A percentile compares a stretch with the other conserved stretches of the same genome.
Conservation (phyloP, 495 filamentous ascomycete species). For the Pyronema domesticum region DNA sequence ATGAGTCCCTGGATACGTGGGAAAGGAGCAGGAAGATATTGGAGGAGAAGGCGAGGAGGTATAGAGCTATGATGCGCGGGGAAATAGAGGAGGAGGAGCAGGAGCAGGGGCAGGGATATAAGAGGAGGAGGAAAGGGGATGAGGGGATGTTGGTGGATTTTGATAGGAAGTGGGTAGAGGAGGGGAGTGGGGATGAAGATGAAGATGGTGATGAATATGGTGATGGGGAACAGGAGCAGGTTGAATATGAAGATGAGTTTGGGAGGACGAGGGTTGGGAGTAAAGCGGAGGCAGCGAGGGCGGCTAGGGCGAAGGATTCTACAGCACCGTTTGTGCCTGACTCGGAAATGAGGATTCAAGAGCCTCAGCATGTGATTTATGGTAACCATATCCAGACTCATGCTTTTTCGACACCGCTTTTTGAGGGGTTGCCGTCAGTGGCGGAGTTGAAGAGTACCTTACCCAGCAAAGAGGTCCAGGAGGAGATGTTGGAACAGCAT, state of each 20-base stretch:
- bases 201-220: slow-evolving; percentile 26
- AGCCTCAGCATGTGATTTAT: slow-evolving; percentile 56
- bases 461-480: slow-evolving; percentile 27
- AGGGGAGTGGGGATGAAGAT: slow-evolving; percentile 22
- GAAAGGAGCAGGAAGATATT: slow-evolving; percentile 47
- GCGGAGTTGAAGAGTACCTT: slow-evolving; percentile 2
- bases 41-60: slow-evolving; percentile 71
- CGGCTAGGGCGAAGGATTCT: slow-evolving; percentile 29
- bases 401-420: slow-evolving; percentile 47
- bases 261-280: slow-evolving; percentile 58
- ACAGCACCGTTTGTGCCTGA: too few relatives aligned
- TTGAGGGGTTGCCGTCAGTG: slow-evolving; percentile 7
- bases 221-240: slow-evolving; percentile 37
- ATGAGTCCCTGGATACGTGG: not conserved
- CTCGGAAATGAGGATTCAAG: slow-evolving; percentile 19
- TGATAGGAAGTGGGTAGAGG: slow-evolving; percentile 80
- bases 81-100: too few relatives aligned
- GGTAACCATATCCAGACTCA: slow-evolving; percentile 64
- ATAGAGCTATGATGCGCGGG: slow-evolving; percentile 65
- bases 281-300: slow-evolving; percentile 39
- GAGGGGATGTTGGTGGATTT: slow-evolving; percentile 59
- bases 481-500: slow-evolving; percentile 60
- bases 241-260: slow-evolving; percentile 82
- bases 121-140: slow-evolving; percentile 24
- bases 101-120: too few relatives aligned